These are phyloP conservation scores for Leucosporidium yakuticum DNA, from an alignment of 768 basidiomycete species.

Conservation along the genomic window DNA sequence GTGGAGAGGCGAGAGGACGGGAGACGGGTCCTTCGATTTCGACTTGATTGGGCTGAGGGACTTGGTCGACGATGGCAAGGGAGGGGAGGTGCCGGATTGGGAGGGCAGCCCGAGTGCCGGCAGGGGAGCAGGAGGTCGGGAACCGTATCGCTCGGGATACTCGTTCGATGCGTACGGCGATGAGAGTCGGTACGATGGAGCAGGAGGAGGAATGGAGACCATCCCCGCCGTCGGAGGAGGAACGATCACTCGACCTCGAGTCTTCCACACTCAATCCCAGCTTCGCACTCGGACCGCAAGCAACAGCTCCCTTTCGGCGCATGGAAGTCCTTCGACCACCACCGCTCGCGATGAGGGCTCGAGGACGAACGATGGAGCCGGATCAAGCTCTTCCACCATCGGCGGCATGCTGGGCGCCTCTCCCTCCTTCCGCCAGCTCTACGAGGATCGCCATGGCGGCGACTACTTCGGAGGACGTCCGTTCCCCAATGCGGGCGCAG, in stretches of 20 bases:
- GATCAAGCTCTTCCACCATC: not conserved
- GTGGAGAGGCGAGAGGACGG: not conserved
- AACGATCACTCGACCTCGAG: conserved; percentile 71
- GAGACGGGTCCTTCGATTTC: conserved; percentile 40
- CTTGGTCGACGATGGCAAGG: conserved; percentile 30
- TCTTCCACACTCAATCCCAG: conserved; percentile 77
- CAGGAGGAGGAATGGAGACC: conserved; percentile 56
- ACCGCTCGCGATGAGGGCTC: conserved; percentile 9
- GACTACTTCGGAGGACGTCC: conserved; percentile 24
- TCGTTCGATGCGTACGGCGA: conserved; percentile 9
- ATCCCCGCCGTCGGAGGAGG: conserved; percentile 90
- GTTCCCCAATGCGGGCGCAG: not conserved
- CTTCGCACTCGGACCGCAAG: conserved; percentile 45
- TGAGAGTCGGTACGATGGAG: conserved; percentile 21
- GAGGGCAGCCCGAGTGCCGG: not conserved
- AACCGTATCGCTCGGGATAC: conserved; percentile 20
- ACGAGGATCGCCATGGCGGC: no score
- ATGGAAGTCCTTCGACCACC: conserved; percentile 27
- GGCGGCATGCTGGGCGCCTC: no score
- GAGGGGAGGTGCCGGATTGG: conserved; percentile 1
- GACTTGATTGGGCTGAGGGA: conserved; percentile 41
- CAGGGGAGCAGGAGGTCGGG: not conserved
- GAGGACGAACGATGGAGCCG: conserved; percentile 12
- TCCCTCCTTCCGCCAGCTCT: no score
- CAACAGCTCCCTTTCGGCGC: conserved; percentile 38